Evolutionary conservation across 192 early-diverging fungal genomes (phyloP).

Genomic region (Diversispora eburnea): DNA sequence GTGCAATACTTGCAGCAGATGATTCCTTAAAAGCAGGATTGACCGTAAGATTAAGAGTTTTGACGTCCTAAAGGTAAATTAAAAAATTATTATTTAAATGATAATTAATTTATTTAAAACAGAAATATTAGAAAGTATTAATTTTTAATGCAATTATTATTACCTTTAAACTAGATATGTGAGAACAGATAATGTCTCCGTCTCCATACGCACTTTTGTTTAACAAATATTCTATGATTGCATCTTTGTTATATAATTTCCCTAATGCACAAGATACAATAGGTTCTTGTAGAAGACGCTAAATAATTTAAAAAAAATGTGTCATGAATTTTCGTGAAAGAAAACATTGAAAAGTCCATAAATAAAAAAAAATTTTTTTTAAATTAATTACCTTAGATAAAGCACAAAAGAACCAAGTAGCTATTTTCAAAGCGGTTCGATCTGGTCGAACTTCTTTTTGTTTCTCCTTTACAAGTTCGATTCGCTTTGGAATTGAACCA

Average conservation of each 20-base stretch:
- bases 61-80: slow-evolving; percentile 51
- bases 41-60: slow-evolving; percentile 59
- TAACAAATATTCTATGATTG: slow-evolving; percentile 71
- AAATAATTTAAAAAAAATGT: not conserved
- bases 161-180: slow-evolving; percentile 64
- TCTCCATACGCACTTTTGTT: slow-evolving; percentile 70
- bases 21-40: slow-evolving; percentile 59
- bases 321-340: not conserved
- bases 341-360: not conserved
- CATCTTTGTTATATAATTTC: slow-evolving; percentile 82
- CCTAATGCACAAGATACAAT: slow-evolving; percentile 70
- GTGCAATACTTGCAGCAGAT: slow-evolving; percentile 43
- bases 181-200: slow-evolving; percentile 68
- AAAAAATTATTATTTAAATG: not conserved
- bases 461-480: slow-evolving; percentile 83
- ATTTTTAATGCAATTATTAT: slow-evolving; percentile 19
- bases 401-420: slow-evolving; percentile 72
- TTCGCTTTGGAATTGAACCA: slow-evolving; percentile 81
- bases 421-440: slow-evolving; percentile 55
- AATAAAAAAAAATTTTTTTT: not conserved
- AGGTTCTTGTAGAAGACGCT: slow-evolving; percentile 55
- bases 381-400: slow-evolving; percentile 64
- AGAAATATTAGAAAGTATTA: not conserved
- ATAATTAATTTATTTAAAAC: not conserved
- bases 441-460: slow-evolving; percentile 62